phyloP scores from a whole-genome alignment of 345 rosid species.

The Lepidium didymum region DNA sequence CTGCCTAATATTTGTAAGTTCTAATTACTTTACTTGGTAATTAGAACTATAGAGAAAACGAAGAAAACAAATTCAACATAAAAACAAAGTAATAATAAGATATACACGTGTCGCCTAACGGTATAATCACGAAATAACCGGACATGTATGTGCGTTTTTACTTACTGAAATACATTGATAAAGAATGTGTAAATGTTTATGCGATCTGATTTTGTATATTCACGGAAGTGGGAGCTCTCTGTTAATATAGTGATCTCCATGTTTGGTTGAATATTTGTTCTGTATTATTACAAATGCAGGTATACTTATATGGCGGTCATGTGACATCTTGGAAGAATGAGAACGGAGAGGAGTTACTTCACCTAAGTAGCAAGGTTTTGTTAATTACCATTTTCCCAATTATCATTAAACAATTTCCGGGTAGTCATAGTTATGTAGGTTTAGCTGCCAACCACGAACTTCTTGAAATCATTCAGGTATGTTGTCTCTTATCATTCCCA shows the following conservation, averaged over 20 bases:
- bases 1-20: too few species aligned
- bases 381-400: too few species aligned
- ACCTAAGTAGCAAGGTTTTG: conserved; percentile 81
- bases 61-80: too few species aligned
- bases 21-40: too few species aligned
- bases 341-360: conserved; percentile 76
- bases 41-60: too few species aligned
- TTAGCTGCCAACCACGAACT: conserved; percentile 99
- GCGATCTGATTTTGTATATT: background rate
- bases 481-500: background rate
- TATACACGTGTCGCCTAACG: too few species aligned
- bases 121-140: background rate
- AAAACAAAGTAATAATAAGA: too few species aligned
- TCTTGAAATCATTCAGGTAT: conserved; percentile 93
- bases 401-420: conserved; percentile 40
- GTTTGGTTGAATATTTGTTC: background rate
- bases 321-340: conserved; percentile 97
- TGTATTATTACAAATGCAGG: conserved; percentile 33
- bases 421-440: conserved; percentile 89
- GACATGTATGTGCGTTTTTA: conserved; percentile 6
- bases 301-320: conserved; percentile 79
- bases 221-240: conserved; percentile 1
- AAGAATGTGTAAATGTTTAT: background rate
- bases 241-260: background rate
- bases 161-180: background rate